These are phyloP conservation scores for Arthrobotrys entomopaga DNA, from an alignment of 2,329 filamentous ascomycete genomes.

Conservation along the genomic window DNA sequence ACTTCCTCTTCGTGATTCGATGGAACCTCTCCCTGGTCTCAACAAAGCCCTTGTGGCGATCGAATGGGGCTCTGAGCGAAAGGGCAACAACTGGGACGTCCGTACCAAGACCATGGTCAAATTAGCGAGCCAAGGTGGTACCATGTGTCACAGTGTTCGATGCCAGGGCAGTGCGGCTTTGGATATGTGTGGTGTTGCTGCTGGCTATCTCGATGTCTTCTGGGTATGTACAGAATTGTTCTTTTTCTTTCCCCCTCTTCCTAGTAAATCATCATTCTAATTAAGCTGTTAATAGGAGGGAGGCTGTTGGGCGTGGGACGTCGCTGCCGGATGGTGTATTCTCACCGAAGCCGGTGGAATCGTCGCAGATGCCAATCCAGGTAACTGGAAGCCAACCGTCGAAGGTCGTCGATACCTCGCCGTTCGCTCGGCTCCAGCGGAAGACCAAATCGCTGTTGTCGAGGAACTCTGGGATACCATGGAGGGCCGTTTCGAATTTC, in stretches of 20 bases:
- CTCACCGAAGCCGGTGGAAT: conserved; percentile 77
- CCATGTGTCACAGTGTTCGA: conserved; percentile 81
- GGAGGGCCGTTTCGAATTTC: conserved; percentile 60
- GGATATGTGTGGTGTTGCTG: conserved; percentile 77
- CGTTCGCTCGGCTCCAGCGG: conserved; percentile 68
- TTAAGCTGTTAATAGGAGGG: conserved; percentile 67
- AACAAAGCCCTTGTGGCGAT: conserved; percentile 73
- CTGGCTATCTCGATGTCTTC: conserved; percentile 76
- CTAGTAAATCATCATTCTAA: conserved; percentile 35
- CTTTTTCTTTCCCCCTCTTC: neutral
- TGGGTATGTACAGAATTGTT: conserved; percentile 66
- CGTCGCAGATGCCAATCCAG: conserved; percentile 78
- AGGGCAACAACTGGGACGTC: conserved; percentile 76
- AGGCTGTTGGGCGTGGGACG: conserved; percentile 86
- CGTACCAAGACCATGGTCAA: conserved; percentile 74
- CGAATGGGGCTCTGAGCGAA: conserved; percentile 77
- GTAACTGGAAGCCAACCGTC: conserved; percentile 73
- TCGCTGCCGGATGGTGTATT: conserved; percentile 82
- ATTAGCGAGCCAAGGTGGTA: conserved; percentile 73
- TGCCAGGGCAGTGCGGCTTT: conserved; percentile 77
- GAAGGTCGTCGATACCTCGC: conserved; percentile 73
- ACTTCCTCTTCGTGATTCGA: conserved; percentile 63
- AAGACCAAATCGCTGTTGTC: conserved; percentile 71
- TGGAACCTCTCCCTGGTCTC: conserved; percentile 71
- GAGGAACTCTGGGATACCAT: conserved; percentile 73